Conservation (phyloP, 805 yeast genomes). For the Isabelozyma rhagii region DNA sequence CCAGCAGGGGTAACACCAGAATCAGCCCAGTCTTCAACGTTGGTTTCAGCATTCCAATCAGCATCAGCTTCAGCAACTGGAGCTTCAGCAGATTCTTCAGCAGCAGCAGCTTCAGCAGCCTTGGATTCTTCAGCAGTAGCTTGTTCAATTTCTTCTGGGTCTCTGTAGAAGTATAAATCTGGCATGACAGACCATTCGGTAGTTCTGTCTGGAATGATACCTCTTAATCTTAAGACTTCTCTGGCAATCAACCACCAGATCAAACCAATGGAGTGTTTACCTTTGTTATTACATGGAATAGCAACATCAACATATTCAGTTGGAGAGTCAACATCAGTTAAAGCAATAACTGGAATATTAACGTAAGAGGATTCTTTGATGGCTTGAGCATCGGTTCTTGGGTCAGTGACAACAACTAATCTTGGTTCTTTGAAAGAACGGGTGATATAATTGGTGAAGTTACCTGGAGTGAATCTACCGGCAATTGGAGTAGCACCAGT, state of each 20-base stretch:
- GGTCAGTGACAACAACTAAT: conserved; percentile 98
- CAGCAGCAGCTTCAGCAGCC: conserved; percentile 49
- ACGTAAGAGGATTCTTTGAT: conserved; percentile 99
- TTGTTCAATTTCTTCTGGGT: conserved; percentile 98
- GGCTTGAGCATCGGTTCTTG: conserved; percentile 99
- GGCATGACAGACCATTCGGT: conserved; percentile 99
- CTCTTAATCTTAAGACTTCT: conserved; percentile 99
- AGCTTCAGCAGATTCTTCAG: conserved; percentile 59
- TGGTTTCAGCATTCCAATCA: conserved; percentile 57
- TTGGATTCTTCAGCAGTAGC: conserved; percentile 57
- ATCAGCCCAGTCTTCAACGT: conserved; percentile 65
- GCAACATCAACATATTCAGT: conserved; percentile 99
- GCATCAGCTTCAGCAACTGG: conserved; percentile 58
- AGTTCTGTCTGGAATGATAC: conserved; percentile 92
- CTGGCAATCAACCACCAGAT: conserved; percentile 99
- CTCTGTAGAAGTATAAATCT: conserved; percentile 99
- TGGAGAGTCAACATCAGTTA: conserved; percentile 98
- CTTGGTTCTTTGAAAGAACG: conserved; percentile 99
- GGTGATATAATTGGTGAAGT: conserved; percentile 99
- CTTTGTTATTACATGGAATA: conserved; percentile 99
- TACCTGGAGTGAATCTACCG: conserved; percentile 99
- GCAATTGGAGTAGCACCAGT: conserved; percentile 99
- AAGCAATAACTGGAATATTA: conserved; percentile 99
- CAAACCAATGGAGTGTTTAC: conserved; percentile 99
- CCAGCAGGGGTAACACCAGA: conserved; percentile 55